A percentile compares a stretch with the other conserved stretches of the same genome.
Conservation (phyloP, 768 basidiomycete species). For the Calvatia gigantea region DNA sequence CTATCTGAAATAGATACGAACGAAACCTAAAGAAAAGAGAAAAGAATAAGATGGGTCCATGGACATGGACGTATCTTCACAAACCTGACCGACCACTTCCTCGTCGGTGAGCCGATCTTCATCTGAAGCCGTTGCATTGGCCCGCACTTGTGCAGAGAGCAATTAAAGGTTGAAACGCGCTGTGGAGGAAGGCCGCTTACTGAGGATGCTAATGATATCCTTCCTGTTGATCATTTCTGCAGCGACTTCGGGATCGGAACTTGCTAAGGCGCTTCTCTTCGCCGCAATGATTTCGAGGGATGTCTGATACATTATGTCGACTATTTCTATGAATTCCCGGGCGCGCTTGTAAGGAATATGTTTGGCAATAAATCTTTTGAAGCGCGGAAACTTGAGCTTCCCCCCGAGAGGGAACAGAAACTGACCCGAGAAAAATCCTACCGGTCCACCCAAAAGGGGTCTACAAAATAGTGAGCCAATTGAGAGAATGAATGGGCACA, state of each 20-base stretch:
- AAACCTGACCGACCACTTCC: slow-evolving; percentile 30
- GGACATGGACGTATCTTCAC: background rate
- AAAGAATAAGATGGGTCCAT: background rate
- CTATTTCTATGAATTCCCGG: slow-evolving; percentile 25
- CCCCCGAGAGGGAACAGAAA: slow-evolving; percentile 15
- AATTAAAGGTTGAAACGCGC: background rate
- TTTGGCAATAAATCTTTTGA: slow-evolving; percentile 31
- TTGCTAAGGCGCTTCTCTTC: slow-evolving; percentile 32
- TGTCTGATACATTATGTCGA: slow-evolving; percentile 31
- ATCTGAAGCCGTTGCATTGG: slow-evolving; percentile 27
- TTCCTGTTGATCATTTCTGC: slow-evolving; percentile 36
- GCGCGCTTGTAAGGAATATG: slow-evolving; percentile 28
- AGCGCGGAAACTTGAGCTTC: slow-evolving; percentile 22
- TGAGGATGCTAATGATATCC: slow-evolving; percentile 44
- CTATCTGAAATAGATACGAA: slow-evolving; percentile 11
- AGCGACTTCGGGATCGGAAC: slow-evolving; percentile 29
- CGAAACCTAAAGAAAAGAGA: slow-evolving; percentile 17
- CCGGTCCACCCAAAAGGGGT: slow-evolving; percentile 10
- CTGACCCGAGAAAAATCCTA: slow-evolving; percentile 15
- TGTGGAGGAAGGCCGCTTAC: slow-evolving; percentile 24
- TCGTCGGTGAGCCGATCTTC: slow-evolving; percentile 29
- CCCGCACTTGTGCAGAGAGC: slow-evolving; percentile 23
- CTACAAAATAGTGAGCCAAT: background rate
- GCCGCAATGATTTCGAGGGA: slow-evolving; percentile 32
- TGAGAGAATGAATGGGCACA: background rate